phyloP scores from a whole-genome alignment of 768 basidiomycete species.

The Suillus subaureus region DNA sequence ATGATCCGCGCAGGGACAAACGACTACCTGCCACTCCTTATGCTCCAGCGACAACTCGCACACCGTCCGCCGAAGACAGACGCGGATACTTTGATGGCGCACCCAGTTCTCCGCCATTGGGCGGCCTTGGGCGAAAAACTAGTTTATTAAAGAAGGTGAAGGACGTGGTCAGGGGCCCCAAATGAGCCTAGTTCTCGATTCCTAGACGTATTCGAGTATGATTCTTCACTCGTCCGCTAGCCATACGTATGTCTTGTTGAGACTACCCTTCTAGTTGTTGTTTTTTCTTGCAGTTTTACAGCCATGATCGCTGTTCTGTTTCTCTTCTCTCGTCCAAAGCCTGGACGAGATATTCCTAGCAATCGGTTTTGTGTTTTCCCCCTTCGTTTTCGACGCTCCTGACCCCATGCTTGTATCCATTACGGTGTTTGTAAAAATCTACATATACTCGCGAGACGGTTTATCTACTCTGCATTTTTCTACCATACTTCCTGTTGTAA shows the following conservation, averaged over 20 bases:
- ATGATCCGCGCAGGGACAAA: conserved; percentile 53
- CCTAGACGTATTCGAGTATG: conserved; percentile 14
- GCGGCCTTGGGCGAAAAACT: conserved; percentile 66
- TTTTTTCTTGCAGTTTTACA: conserved; percentile 16
- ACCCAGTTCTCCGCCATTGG: conserved; percentile 38
- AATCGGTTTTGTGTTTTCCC: conserved; percentile 2
- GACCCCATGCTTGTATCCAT: conserved; percentile 34
- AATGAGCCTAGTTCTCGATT: conserved; percentile 26
- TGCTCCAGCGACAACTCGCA: conserved; percentile 26
- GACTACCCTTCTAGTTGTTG: conserved; percentile 8
- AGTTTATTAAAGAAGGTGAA: conserved; percentile 83
- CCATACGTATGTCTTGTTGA: conserved; percentile 5
- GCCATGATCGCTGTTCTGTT: conserved; percentile 7
- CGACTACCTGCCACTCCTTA: conserved; percentile 49
- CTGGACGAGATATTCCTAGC: background rate
- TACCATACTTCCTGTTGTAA: conserved; percentile 16
- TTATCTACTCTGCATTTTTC: conserved; percentile 34
- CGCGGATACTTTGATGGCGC: conserved; percentile 55
- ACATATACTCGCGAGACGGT: conserved; percentile 34
- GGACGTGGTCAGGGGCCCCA: conserved; percentile 64
- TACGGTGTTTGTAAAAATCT: conserved; percentile 28
- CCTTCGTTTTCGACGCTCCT: conserved; percentile 8
- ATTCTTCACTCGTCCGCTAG: conserved; percentile 14
- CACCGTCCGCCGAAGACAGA: conserved; percentile 31
- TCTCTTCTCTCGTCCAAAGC: conserved; percentile 5